These are phyloP conservation scores for Chaetomiaceae sp. DNA, from an alignment of 2,329 filamentous ascomycete species.

Conservation along the genomic window DNA sequence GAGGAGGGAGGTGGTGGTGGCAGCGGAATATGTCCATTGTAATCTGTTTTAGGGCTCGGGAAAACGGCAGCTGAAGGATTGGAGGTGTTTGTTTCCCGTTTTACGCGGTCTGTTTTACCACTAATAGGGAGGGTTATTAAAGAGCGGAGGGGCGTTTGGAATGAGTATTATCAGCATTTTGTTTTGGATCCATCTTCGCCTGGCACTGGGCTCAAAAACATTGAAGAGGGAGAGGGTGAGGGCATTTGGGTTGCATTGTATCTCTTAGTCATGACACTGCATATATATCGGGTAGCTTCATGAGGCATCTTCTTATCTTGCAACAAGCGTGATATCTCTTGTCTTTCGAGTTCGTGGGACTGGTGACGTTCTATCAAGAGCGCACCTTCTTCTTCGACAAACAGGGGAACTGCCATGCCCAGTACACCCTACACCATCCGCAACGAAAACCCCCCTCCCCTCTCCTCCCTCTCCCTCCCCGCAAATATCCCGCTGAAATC, in stretches of 20 bases:
- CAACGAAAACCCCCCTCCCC: constrained; percentile 61
- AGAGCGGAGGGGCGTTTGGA: constrained; percentile 14
- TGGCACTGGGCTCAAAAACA: background rate
- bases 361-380: no score
- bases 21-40: constrained; percentile 17
- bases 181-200: background rate
- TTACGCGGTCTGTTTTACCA: background rate
- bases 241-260: constrained; percentile 1
- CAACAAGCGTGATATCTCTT: no score
- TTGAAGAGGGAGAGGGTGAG: background rate
- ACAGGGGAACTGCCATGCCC: no score
- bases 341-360: no score
- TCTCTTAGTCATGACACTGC: constrained; percentile 15
- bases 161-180: constrained; percentile 3
- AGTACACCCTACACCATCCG: constrained; percentile 48
- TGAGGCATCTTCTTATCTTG: constrained; percentile 9
- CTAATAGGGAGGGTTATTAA: constrained; percentile 1
- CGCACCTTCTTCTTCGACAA: no score
- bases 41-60: constrained; percentile 11
- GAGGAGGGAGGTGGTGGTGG: background rate
- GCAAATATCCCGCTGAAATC: constrained; percentile 72
- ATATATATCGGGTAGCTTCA: constrained; percentile 20
- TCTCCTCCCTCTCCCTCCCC: constrained; percentile 59
- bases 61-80: background rate
- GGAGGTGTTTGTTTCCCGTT: no score